A percentile compares a stretch with the other conserved stretches of the same genome.
Conservation (phyloP, 2,329 filamentous ascomycete species). For the Xylariaceae sp. region DNA sequence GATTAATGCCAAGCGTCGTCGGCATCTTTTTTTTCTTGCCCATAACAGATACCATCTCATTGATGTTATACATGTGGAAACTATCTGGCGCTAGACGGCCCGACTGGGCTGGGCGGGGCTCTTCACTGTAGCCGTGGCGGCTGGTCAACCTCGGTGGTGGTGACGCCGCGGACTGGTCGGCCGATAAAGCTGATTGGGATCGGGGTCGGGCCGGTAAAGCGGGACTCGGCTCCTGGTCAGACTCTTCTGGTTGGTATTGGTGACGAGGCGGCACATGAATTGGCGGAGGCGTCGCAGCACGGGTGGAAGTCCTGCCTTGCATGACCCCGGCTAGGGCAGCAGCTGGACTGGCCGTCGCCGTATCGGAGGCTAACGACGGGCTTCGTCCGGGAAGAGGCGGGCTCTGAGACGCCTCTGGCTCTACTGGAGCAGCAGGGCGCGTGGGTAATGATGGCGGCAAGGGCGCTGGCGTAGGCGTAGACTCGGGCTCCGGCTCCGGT, state of each 20-base stretch:
- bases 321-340: slow-evolving; percentile 60
- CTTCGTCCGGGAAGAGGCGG: slow-evolving; percentile 45
- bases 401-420: slow-evolving; percentile 42
- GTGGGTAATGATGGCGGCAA: slow-evolving; percentile 48
- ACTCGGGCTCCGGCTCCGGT: slow-evolving; percentile 45
- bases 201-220: slow-evolving; percentile 42
- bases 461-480: slow-evolving; percentile 28
- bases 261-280: slow-evolving; percentile 52
- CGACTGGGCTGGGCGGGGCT: slow-evolving; percentile 43
- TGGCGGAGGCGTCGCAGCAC: slow-evolving; percentile 54
- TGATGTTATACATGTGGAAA: slow-evolving; percentile 95
- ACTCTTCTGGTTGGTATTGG: slow-evolving; percentile 67
- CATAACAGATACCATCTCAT: slow-evolving; percentile 96
- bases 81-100: slow-evolving; percentile 69
- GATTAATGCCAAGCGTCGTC: slow-evolving; percentile 92
- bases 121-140: slow-evolving; percentile 39
- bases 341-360: slow-evolving; percentile 48
- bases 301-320: slow-evolving; percentile 47
- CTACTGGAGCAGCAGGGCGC: slow-evolving; percentile 42
- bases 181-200: slow-evolving; percentile 29
- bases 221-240: slow-evolving; percentile 64
- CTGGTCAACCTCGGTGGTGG: slow-evolving; percentile 41
- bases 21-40: slow-evolving; percentile 98
- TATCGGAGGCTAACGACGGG: slow-evolving; percentile 25
- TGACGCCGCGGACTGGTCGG: slow-evolving; percentile 28